Evolutionary conservation across 2,329 filamentous ascomycete genomes (phyloP).

Genomic region (Talaromyces sp.): DNA sequence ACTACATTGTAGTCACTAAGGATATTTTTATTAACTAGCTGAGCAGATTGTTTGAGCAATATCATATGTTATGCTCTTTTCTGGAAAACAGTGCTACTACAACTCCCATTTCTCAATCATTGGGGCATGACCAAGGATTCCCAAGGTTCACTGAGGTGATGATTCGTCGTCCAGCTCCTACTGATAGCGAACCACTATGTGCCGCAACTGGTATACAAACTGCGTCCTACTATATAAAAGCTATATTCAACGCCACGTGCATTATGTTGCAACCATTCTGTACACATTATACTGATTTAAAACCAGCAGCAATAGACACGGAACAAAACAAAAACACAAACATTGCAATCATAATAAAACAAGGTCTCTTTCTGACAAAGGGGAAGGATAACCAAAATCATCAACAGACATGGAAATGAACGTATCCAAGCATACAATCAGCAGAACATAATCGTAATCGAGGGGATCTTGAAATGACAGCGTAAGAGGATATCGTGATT

Average conservation of each 20-base stretch:
- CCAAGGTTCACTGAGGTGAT: too few species aligned
- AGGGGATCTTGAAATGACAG: conserved; percentile 20
- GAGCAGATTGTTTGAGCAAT: too few species aligned
- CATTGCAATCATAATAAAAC: conserved; percentile 12
- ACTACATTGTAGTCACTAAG: too few species aligned
- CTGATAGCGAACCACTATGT: too few species aligned
- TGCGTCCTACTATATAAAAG: too few species aligned
- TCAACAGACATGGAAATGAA: neutral
- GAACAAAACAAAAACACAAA: neutral
- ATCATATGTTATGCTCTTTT: too few species aligned
- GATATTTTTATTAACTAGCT: too few species aligned
- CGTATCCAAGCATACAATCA: neutral
- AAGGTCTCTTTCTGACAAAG: neutral
- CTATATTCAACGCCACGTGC: conserved; percentile 3
- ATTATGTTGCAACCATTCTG: conserved; percentile 3
- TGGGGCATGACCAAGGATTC: too few species aligned
- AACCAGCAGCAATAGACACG: neutral
- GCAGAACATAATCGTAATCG: neutral
- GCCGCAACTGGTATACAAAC: too few species aligned
- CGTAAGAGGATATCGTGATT: conserved; percentile 26
- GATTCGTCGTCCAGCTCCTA: too few species aligned
- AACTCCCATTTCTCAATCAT: too few species aligned
- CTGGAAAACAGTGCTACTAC: too few species aligned
- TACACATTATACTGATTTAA: conserved; percentile 1
- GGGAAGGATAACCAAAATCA: neutral